phyloP scores from a whole-genome alignment of 129 eudicot genomes.

The Chrysanthemum makinoi region DNA sequence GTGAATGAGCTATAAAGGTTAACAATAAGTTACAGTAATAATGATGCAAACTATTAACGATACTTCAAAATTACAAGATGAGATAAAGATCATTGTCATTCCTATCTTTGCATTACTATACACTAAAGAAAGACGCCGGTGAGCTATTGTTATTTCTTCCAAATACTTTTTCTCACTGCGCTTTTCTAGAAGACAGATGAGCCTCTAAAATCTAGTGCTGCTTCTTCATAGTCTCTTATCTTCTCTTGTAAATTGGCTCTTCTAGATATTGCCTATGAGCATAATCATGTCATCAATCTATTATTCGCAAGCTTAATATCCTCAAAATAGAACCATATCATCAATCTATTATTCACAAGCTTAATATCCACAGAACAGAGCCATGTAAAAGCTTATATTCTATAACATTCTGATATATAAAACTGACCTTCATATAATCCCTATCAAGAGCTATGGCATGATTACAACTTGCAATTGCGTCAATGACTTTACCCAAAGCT shows the following conservation, averaged over 20 bases:
- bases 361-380: too few species aligned
- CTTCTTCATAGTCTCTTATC: conserved; percentile 83
- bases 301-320: not conserved
- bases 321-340: not conserved
- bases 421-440: conserved; percentile 64
- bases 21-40: too few species aligned
- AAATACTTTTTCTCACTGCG: conserved; percentile 26
- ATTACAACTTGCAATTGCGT: too few species aligned
- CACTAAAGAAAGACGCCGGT: conserved; percentile 50
- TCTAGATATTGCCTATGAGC: conserved; percentile 69
- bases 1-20: too few species aligned
- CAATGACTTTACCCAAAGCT: too few species aligned
- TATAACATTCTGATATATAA: not conserved
- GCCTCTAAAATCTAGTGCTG: conserved; percentile 58
- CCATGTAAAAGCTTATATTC: not conserved
- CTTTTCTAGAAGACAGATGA: conserved; percentile 61
- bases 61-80: conserved; percentile 56
- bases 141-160: conserved; percentile 56
- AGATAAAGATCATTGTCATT: conserved; percentile 54
- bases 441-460: conserved; percentile 82
- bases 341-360: too few species aligned
- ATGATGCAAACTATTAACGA: not conserved
- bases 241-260: conserved; percentile 87
- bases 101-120: conserved; percentile 51
- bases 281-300: not conserved